phyloP scores from a whole-genome alignment of 2,329 filamentous ascomycete species.

The Thelonectria blattea region DNA sequence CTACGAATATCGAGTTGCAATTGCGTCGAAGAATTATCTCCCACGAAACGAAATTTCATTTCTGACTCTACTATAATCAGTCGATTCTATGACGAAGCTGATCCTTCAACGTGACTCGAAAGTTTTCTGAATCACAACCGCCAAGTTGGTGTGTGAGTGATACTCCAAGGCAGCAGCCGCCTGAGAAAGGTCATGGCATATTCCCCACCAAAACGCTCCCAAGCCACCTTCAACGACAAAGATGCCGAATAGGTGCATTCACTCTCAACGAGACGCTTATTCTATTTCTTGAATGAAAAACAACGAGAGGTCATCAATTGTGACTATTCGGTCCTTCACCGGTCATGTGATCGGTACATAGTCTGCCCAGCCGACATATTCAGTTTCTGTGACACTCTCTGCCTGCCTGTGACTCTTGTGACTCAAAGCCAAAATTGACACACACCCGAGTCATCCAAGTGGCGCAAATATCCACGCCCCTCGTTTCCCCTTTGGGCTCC shows the following conservation, averaged over 20 bases:
- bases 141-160: neutral
- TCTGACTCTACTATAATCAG: neutral
- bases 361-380: neutral
- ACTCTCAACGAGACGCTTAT: too few species aligned
- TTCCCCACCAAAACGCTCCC: neutral
- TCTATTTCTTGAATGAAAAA: neutral
- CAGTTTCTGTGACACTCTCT: neutral
- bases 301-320: neutral
- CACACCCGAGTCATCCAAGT: constrained; percentile 2
- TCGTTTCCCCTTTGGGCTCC: constrained; percentile 20
- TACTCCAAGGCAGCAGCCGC: neutral
- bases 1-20: constrained; percentile 1
- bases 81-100: constrained; percentile 24
- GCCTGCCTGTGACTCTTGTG: neutral
- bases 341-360: neutral
- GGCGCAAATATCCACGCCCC: constrained; percentile 10
- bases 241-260: neutral
- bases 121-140: neutral
- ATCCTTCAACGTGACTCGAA: constrained; percentile 27
- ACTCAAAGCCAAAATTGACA: constrained; percentile 23
- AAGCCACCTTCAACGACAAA: neutral
- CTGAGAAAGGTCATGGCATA: neutral
- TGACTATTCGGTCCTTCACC: neutral
- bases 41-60: constrained; percentile 1
- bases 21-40: neutral